Conservation (phyloP, 257 asterid species). For the Forsythia suspensa region DNA sequence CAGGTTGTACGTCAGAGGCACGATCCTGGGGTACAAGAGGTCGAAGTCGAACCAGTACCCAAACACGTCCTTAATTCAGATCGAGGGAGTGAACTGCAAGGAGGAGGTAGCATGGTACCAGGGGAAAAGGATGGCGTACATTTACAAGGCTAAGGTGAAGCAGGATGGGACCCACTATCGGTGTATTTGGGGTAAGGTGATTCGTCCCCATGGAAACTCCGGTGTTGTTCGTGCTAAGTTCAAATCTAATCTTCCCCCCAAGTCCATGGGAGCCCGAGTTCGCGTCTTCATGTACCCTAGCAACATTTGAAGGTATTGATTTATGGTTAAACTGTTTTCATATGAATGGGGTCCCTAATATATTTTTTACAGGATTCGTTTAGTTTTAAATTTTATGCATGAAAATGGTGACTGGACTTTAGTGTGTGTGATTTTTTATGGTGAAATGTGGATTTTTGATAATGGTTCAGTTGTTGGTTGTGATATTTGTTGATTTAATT, state of each 20-base stretch:
- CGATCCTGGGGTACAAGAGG: conserved; percentile 38
- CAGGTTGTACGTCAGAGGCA: conserved; percentile 32
- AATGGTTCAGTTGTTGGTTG: neutral
- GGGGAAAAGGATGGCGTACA: conserved; percentile 42
- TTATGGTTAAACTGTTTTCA: neutral
- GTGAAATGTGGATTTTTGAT: neutral
- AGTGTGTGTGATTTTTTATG: neutral
- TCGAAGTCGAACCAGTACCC: conserved; percentile 46
- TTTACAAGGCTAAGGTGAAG: conserved; percentile 41
- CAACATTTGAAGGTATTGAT: conserved; percentile 32
- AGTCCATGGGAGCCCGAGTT: conserved; percentile 45
- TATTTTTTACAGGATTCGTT: too few relatives aligned
- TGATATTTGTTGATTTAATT: neutral
- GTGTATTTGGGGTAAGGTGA: conserved; percentile 39
- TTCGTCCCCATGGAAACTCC: conserved; percentile 41
- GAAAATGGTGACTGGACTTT: neutral
- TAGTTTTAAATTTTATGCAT: neutral
- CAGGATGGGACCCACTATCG: conserved; percentile 10
- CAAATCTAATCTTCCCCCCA: conserved; percentile 44
- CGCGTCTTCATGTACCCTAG: conserved; percentile 45
- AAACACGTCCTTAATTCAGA: conserved; percentile 39
- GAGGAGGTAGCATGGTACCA: conserved; percentile 43
- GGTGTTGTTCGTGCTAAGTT: conserved; percentile 40
- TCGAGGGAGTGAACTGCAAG: conserved; percentile 45
- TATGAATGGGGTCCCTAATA: neutral